Evolutionary conservation across 2,329 filamentous ascomycete species (phyloP), one percentile per base, ranked within the genome.

Genomic region (Aureobasidium sp.): DNA sequence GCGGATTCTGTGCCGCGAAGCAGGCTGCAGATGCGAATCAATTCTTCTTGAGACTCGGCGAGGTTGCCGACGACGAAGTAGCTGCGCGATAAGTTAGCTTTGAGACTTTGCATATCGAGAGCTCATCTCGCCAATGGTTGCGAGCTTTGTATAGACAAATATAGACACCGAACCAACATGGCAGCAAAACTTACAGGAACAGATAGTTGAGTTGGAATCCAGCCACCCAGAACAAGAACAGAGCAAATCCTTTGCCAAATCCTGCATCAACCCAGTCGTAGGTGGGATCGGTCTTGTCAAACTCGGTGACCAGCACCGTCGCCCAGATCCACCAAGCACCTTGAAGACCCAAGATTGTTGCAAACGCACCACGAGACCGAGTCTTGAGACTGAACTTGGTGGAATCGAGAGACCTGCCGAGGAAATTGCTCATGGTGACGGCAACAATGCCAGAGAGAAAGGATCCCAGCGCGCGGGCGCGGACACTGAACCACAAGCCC

Each of bases 191-290:
- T 72, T 68, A 86, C 78, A 90, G 72, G 70, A 85, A 90, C 65
- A 90, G 78, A 69, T 91, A 91, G 70, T 90, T 90, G 8, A 89
- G 66, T 72, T 90, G 87, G 67, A 90, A 90, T 0, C 85, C 83
- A 12, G 83, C 73, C 0, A 85, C 84, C 66, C 88, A 79, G 66
- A 91, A 82, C 6, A 91, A 68, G 70, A 87, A 90, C 19, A 89
- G 77, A 0, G 80, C 82, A 66, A 90, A 91, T 0, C 80, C 85
- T 42, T 78, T 77, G 0, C 86, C 87, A 60, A 91, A 91, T 0
- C 85, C 86, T 0, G 75, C 64, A 64, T 80, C 80, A 0, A 70
- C 68, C 88, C 88, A 91, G 70, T 91, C 88, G 66, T 83, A 87
- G 0, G 79, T 81, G 0, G 87, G 86, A 19, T 77, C 74, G 0